Conservation (phyloP, 345 rosid genomes). For the Noccaea bulbosa region DNA sequence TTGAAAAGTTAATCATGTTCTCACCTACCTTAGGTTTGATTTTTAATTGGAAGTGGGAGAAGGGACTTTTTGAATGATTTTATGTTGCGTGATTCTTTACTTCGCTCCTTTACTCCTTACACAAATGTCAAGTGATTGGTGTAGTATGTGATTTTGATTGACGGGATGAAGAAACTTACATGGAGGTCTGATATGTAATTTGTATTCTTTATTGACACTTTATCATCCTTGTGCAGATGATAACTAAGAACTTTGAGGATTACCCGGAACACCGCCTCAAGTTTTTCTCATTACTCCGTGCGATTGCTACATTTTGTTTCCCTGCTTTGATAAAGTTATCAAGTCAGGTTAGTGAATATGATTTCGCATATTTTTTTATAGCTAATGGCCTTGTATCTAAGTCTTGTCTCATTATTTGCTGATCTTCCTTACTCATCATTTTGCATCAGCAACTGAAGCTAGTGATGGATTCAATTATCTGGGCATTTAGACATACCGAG, state of each 20-base stretch:
- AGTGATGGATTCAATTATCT: constrained; percentile 97
- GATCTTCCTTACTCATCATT: constrained; percentile 22
- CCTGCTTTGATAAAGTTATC: constrained; percentile 89
- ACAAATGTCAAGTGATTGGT: background rate
- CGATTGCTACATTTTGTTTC: constrained; percentile 93
- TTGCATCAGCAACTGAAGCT: constrained; percentile 86
- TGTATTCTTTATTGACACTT: constrained; percentile 22
- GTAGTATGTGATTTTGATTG: constrained; percentile 11
- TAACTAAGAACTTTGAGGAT: constrained; percentile 97
- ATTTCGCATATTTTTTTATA: constrained; percentile 19
- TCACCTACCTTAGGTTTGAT: constrained; percentile 13
- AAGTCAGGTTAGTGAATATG: constrained; percentile 72
- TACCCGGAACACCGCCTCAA: constrained; percentile 99
- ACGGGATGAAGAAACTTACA: background rate
- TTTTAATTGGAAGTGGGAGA: constrained; percentile 11
- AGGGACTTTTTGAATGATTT: constrained; percentile 8
- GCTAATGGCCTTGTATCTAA: constrained; percentile 15
- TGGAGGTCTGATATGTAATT: constrained; percentile 8
- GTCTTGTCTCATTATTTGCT: constrained; percentile 4
- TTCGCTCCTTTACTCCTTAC: background rate
- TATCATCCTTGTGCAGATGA: constrained; percentile 68
- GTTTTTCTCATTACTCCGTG: constrained; percentile 96
- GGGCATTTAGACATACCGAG: constrained; percentile 99
- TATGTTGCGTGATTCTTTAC: background rate
- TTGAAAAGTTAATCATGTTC: constrained; percentile 19